phyloP scores from a whole-genome alignment of 345 rosid genomes.

The Gossypium raimondii region DNA sequence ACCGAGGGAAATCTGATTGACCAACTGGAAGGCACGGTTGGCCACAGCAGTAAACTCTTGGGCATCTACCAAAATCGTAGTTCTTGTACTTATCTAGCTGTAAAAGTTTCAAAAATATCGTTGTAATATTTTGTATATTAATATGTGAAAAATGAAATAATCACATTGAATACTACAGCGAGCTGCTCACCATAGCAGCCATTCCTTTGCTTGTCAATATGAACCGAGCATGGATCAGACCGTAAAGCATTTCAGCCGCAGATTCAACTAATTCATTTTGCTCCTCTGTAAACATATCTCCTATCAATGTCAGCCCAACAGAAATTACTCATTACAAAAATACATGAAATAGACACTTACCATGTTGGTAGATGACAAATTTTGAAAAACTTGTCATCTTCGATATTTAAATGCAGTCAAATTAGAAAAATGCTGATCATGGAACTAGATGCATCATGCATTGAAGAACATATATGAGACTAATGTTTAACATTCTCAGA shows the following conservation, averaged over 20 bases:
- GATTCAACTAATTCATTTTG: slow-evolving; percentile 94
- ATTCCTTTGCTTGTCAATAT: slow-evolving; percentile 92
- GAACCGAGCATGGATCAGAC: slow-evolving; percentile 89
- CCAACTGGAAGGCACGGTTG: slow-evolving; percentile 95
- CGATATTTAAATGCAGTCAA: background rate
- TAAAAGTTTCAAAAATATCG: slow-evolving; percentile 5
- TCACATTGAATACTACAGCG: background rate
- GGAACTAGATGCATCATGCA: background rate
- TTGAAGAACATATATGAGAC: background rate
- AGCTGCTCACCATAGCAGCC: slow-evolving; percentile 76
- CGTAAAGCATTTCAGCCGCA: slow-evolving; percentile 98
- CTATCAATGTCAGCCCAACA: slow-evolving; percentile 45
- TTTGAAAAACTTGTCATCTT: background rate
- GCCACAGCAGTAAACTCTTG: slow-evolving; percentile 93
- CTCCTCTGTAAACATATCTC: slow-evolving; percentile 92
- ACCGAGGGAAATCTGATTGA: slow-evolving; percentile 80
- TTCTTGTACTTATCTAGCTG: slow-evolving; percentile 93
- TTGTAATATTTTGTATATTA: background rate
- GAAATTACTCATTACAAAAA: slow-evolving; percentile 27
- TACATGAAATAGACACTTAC: background rate
- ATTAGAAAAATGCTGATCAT: background rate
- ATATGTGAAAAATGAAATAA: background rate
- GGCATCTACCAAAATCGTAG: slow-evolving; percentile 96
- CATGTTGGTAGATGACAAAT: background rate
- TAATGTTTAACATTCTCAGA: background rate